Evolutionary conservation across 164 flowering plant species (phyloP).

Genomic region (Annona squamosa): DNA sequence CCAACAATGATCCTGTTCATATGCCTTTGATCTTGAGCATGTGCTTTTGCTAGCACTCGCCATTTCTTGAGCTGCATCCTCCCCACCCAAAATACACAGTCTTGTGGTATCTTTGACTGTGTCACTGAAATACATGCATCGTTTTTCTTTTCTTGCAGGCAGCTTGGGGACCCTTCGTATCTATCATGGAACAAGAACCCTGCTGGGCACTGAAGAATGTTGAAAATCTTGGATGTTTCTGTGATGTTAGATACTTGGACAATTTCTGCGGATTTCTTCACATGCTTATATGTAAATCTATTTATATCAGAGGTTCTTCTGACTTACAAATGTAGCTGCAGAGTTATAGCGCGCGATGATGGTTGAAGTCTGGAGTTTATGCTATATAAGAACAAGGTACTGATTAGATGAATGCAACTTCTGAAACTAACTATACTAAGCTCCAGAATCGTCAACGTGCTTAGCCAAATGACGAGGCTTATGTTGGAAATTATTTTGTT

Average conservation of each 20-base stretch:
- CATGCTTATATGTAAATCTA: not conserved
- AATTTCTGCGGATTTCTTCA: not conserved
- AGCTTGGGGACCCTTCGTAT: conserved; percentile 70
- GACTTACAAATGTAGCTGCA: too few relatives aligned
- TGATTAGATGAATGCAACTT: too few relatives aligned
- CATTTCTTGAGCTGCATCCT: not conserved
- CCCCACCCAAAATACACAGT: not conserved
- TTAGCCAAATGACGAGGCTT: too few relatives aligned
- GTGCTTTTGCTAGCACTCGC: not conserved
- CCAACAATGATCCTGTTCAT: too few relatives aligned
- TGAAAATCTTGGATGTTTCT: not conserved
- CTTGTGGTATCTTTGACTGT: not conserved
- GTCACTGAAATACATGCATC: not conserved
- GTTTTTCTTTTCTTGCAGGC: conserved; percentile 37
- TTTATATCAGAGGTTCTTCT: too few relatives aligned
- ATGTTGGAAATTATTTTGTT: too few relatives aligned
- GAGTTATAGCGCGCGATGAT: too few relatives aligned
- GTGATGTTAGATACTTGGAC: not conserved
- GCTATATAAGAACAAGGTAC: too few relatives aligned
- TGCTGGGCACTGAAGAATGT: conserved; percentile 16
- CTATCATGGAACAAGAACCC: conserved; percentile 75
- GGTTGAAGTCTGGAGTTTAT: too few relatives aligned
- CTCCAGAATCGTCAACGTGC: too few relatives aligned
- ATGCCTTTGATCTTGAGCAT: not conserved
- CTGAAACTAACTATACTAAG: too few relatives aligned